Evolutionary conservation across 164 flowering plant species (phyloP), one percentile per base, ranked within the genome.

Genomic region (Magnolia sinica): DNA sequence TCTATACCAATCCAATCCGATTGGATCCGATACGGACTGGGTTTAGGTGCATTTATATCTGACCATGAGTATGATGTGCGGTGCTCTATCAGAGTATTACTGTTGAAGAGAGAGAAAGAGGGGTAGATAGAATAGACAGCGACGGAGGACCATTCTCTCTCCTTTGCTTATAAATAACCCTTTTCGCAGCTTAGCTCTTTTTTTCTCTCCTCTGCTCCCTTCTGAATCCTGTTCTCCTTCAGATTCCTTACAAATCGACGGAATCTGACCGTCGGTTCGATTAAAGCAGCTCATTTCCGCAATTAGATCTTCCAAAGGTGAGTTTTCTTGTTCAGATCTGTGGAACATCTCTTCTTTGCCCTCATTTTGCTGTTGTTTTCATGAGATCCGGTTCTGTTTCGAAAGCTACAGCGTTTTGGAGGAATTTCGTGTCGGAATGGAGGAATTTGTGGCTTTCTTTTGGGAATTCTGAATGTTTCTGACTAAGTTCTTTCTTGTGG

Each of bases 281-380:
- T 14, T 23, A 50, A 16, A 50, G 51, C 45, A 20, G 29, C 10
- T 8, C 13, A 18, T 11, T 11, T 51, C 55, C 9, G 29, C 59
- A 29, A 19, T 50, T 37, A 8, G 24, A 65, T 23, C 76, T 27
- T 37, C 50, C 55, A 55, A 22, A 66, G 82, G 79, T 68, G 14
- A 8, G 82, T 7, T 50, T 8, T 50, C 63, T 72, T 50, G 50
- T 52, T 52, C n/a, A 13, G 37, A 68, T 68, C 50, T 68, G 70
- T 27, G 29, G 4, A 31, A 27, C 14, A 14, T 31, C 49, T 27
- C 4, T 29, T 68, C 16, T 24, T 24, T 16, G 70, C 9, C 2
- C 20, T 71, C 18, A 50, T 11, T 31, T 71, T 22, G 8, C 65
- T 51, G 52, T 45, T 67, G 14, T 66, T 13, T 50, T 68, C 49